Evolutionary conservation across 2,329 filamentous ascomycete species (phyloP).

Genomic region (Pseudofabraea citricarpa): DNA sequence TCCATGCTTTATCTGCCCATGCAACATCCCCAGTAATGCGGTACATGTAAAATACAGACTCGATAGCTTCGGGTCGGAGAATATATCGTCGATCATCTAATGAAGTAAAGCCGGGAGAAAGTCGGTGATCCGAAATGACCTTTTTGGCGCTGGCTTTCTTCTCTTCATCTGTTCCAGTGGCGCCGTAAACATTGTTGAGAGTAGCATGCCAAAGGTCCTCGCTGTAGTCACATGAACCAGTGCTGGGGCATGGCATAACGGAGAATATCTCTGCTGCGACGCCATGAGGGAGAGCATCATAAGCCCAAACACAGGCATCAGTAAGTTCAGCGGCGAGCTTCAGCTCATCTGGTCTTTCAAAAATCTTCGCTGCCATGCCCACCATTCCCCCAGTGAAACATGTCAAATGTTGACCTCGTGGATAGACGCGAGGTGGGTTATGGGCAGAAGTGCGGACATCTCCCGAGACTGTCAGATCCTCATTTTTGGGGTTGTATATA

Average conservation of each 20-base stretch:
- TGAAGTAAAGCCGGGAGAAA: constrained; percentile 17
- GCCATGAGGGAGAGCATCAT: constrained; percentile 44
- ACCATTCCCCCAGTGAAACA: constrained; percentile 72
- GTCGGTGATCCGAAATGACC: constrained; percentile 9
- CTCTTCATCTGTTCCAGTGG: constrained; percentile 54
- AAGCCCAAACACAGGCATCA: background rate
- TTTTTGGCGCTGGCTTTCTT: constrained; percentile 2
- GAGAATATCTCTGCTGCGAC: constrained; percentile 57
- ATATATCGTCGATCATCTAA: constrained; percentile 38
- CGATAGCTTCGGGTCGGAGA: constrained; percentile 60
- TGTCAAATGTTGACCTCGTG: constrained; percentile 55
- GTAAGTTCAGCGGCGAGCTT: constrained; percentile 36
- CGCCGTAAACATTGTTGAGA: constrained; percentile 26
- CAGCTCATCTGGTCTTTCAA: constrained; percentile 48
- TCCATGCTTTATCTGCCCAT: constrained; percentile 40
- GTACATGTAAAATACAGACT: constrained; percentile 60
- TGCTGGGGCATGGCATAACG: constrained; percentile 23
- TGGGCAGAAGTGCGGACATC: constrained; percentile 29
- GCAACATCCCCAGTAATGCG: constrained; percentile 24
- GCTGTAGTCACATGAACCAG: constrained; percentile 19
- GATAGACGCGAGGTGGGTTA: constrained; percentile 27
- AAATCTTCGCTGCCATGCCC: constrained; percentile 59
- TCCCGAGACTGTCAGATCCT: constrained; percentile 42
- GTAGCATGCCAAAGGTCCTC: constrained; percentile 46
- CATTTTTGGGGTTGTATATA: constrained; percentile 33